A percentile compares a stretch with the other conserved stretches of the same genome.
Conservation (phyloP, 2,329 filamentous ascomycete genomes). For the Pseudogymnoascus verrucosus region DNA sequence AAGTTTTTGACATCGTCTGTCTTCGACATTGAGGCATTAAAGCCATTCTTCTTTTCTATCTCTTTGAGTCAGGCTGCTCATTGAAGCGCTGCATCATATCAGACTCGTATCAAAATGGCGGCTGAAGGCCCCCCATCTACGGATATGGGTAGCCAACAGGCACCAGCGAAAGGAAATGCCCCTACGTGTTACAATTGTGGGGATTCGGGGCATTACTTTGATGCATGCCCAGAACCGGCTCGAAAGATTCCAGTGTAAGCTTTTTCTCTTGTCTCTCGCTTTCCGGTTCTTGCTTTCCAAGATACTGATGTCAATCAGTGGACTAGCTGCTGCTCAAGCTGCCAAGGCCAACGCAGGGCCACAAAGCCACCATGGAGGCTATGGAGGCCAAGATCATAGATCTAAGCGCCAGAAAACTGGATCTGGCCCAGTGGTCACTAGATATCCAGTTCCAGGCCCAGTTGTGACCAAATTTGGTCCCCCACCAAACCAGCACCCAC, state of each 20-base stretch:
- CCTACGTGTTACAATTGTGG: slow-evolving; percentile 46
- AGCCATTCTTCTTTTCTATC: background rate
- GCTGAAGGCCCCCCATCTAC: background rate
- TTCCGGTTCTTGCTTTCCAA: slow-evolving; percentile 12
- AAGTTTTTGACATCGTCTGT: background rate
- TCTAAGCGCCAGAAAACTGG: slow-evolving; percentile 25
- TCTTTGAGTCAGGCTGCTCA: background rate
- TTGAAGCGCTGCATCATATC: background rate
- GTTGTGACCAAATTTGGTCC: slow-evolving; percentile 15
- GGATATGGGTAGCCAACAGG: background rate
- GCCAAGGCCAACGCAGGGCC: slow-evolving; percentile 1
- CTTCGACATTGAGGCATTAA: background rate
- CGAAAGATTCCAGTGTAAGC: slow-evolving; percentile 44
- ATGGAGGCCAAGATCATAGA: slow-evolving; percentile 12
- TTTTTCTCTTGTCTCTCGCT: slow-evolving; percentile 7
- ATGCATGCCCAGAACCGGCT: slow-evolving; percentile 45
- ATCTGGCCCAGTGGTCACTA: slow-evolving; percentile 17
- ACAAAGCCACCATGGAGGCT: background rate
- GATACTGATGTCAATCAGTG: slow-evolving; percentile 13
- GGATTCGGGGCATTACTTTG: slow-evolving; percentile 41
- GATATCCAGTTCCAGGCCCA: slow-evolving; percentile 15
- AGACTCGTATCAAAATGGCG: background rate
- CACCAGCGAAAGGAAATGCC: slow-evolving; percentile 3
- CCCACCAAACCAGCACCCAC: slow-evolving; percentile 11
- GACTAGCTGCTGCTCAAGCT: slow-evolving; percentile 12